These are phyloP conservation scores for Tripidium arundinaceum DNA, from an alignment of 202 grass and related monocot genomes.

Conservation along the genomic window DNA sequence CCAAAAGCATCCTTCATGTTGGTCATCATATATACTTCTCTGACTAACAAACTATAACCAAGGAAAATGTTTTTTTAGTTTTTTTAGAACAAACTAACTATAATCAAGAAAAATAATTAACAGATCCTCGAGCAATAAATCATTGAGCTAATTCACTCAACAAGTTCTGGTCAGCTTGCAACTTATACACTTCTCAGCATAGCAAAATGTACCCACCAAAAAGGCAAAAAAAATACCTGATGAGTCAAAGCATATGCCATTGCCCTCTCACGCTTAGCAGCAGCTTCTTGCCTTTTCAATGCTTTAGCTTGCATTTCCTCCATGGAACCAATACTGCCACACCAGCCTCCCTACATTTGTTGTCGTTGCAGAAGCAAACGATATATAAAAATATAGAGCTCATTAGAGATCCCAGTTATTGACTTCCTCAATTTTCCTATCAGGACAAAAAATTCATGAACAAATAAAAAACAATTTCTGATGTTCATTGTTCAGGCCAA, in stretches of 20 bases:
- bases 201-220: constrained; percentile 11
- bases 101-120: constrained; percentile 20
- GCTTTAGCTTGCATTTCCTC: constrained; percentile 92
- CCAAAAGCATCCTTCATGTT: background rate
- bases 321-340: constrained; percentile 73
- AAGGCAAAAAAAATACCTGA: constrained; percentile 56
- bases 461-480: constrained; percentile 3
- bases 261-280: constrained; percentile 89
- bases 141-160: constrained; percentile 17
- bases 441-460: background rate
- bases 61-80: background rate
- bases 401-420: constrained; percentile 2
- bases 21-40: background rate
- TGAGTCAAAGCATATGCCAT: constrained; percentile 97
- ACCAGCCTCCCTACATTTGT: constrained; percentile 77
- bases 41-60: constrained; percentile 1
- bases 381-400: constrained; percentile 12
- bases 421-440: background rate
- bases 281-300: constrained; percentile 88
- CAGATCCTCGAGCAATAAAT: background rate
- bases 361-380: background rate
- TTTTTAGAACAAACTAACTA: background rate
- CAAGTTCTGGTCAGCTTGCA: constrained; percentile 1
- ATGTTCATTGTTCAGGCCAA: background rate
- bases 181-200: background rate